Conservation (phyloP, 139 green algal species). For the Micromonas pusilla region DNA sequence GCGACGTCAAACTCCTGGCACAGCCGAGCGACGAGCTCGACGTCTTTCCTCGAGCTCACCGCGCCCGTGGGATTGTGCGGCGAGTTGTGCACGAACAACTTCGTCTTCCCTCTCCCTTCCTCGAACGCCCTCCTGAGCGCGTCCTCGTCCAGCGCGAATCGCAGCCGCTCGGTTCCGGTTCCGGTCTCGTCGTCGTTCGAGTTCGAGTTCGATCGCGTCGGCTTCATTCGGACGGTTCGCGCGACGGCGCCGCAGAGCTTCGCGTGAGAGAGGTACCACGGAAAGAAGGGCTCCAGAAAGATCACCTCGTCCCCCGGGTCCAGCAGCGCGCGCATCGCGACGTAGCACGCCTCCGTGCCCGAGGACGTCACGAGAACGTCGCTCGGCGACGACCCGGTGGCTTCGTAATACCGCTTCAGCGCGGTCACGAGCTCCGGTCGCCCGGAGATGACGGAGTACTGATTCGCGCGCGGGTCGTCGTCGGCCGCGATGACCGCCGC, state of each 20-base stretch:
- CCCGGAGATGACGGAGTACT: neutral
- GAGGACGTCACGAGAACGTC: neutral
- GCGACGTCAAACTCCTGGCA: neutral
- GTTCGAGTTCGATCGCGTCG: too few relatives aligned
- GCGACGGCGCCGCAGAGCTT: neutral
- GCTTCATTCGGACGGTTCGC: neutral
- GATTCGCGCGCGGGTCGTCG: neutral
- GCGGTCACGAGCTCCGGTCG: neutral
- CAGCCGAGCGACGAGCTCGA: slow-evolving; percentile 8
- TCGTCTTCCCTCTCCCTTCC: neutral
- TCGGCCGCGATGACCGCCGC: neutral
- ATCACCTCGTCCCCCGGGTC: slow-evolving; percentile 24
- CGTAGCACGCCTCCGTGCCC: slow-evolving; percentile 11
- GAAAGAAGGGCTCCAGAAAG: slow-evolving; percentile 17
- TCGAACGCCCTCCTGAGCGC: neutral
- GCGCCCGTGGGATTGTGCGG: slow-evolving; percentile 30
- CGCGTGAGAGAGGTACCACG: slow-evolving; percentile 10
- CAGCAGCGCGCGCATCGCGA: neutral
- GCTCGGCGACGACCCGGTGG: neutral
- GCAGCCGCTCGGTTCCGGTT: neutral
- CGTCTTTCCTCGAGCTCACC: neutral
- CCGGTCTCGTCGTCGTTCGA: too few relatives aligned
- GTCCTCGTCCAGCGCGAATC: slow-evolving; percentile 18
- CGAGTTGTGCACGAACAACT: slow-evolving; percentile 26
- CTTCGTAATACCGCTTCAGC: neutral